Conservation (phyloP, 139 green algal genomes). For the Diplosphaera chodatii region DNA sequence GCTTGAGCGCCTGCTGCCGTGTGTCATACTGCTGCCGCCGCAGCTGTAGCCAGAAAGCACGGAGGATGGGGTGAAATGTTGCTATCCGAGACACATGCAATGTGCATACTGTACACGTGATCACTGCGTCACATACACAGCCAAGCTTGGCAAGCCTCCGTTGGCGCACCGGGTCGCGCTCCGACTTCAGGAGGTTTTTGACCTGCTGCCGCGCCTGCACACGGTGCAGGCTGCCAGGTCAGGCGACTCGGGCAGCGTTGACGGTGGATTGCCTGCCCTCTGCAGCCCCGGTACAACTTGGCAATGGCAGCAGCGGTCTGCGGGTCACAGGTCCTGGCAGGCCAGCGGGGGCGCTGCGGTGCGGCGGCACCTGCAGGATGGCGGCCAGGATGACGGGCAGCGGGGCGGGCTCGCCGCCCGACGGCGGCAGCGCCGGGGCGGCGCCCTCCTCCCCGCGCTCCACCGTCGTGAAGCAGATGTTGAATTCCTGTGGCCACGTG, state of each 20-base stretch:
- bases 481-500: constrained; percentile 83
- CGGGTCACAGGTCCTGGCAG: too few relatives aligned
- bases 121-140: too few relatives aligned
- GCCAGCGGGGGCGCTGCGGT: too few relatives aligned
- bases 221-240: too few relatives aligned
- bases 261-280: too few relatives aligned
- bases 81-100: too few relatives aligned
- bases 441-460: constrained; percentile 38
- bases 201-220: constrained; percentile 63
- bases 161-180: constrained; percentile 63
- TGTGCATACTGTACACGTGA: too few relatives aligned
- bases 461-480: constrained; percentile 99
- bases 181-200: constrained; percentile 70
- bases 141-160: too few relatives aligned
- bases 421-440: neutral
- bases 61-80: too few relatives aligned
- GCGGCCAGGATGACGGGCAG: neutral
- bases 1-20: constrained; percentile 90
- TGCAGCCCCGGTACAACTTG: too few relatives aligned
- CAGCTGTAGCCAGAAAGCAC: constrained; percentile 8
- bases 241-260: too few relatives aligned
- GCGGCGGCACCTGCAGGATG: neutral
- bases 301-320: too few relatives aligned
- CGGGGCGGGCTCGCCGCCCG: neutral
- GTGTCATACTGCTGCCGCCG: constrained; percentile 83